These are phyloP conservation scores for Casuarina cunninghamiana DNA, from an alignment of 306 rosid species.

Conservation along the genomic window DNA sequence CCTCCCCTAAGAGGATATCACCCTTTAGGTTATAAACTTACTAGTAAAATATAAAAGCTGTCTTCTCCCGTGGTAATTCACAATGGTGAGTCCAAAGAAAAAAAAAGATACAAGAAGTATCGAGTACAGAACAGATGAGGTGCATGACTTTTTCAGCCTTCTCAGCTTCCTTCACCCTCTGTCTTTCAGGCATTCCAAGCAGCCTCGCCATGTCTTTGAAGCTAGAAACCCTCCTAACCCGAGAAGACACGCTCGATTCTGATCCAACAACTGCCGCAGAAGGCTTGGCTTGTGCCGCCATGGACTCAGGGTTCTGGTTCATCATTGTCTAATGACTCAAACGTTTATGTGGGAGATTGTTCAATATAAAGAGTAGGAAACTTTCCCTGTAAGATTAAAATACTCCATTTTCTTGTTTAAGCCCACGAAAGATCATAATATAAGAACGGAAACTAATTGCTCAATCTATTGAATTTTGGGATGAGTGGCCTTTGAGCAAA, in stretches of 20 bases:
- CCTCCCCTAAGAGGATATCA: no score
- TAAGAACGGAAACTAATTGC: no score
- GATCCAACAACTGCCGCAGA: background rate
- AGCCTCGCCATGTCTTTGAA: constrained; percentile 1
- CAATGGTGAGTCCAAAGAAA: background rate
- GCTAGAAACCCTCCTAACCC: background rate
- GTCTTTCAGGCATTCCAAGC: background rate
- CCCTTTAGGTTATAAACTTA: no score
- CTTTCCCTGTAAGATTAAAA: no score
- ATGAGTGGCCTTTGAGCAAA: no score
- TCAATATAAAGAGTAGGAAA: no score
- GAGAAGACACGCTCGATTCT: background rate
- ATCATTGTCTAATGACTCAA: background rate
- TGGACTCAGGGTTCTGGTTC: background rate
- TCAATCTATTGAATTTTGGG: no score
- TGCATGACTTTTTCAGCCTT: constrained; percentile 29
- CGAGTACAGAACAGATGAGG: background rate
- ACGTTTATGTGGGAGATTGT: no score
- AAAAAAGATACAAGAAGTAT: background rate
- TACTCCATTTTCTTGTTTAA: no score
- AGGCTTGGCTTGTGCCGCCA: background rate
- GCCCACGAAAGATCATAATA: no score
- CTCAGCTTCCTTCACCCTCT: constrained; percentile 6
- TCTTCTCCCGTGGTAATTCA: no score
- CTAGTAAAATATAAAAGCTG: no score